phyloP scores from a whole-genome alignment of 257 asterid genomes.

The Eustoma russellianum region DNA sequence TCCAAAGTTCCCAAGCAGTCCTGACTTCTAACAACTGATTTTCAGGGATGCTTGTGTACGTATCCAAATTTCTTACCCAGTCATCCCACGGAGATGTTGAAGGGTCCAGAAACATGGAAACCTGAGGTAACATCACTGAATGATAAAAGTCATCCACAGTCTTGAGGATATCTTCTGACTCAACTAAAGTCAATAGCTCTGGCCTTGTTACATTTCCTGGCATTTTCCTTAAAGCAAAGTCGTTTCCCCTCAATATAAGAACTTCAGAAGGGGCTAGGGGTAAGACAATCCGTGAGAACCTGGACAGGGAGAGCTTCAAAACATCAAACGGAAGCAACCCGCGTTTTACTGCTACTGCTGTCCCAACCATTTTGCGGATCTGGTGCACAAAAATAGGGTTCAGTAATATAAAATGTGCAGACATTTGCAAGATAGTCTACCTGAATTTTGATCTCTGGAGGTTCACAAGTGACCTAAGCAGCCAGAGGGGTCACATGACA shows the following conservation, averaged over 20 bases:
- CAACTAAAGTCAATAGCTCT: constrained; percentile 67
- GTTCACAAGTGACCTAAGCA: no score
- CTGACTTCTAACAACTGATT: constrained; percentile 54
- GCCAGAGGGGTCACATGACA: no score
- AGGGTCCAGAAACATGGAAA: constrained; percentile 57
- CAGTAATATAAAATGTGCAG: no score
- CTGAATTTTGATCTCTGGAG: no score
- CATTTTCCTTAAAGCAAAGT: constrained; percentile 54
- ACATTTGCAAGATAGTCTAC: no score
- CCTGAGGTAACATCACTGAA: constrained; percentile 58
- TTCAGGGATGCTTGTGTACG: constrained; percentile 66
- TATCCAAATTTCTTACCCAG: constrained; percentile 63
- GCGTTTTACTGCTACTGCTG: constrained; percentile 79
- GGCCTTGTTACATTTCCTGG: constrained; percentile 72
- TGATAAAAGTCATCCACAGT: constrained; percentile 53
- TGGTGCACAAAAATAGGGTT: constrained; percentile 19
- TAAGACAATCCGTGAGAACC: constrained; percentile 67
- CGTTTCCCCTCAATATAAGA: constrained; percentile 63
- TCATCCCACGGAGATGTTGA: constrained; percentile 61
- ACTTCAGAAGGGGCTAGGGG: constrained; percentile 97
- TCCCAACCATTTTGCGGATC: constrained; percentile 96
- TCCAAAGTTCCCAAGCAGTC: constrained; percentile 61
- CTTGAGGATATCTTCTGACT: constrained; percentile 61
- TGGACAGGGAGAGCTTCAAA: constrained; percentile 52
- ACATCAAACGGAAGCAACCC: constrained; percentile 63